These are phyloP conservation scores for Teratosphaeria viscida DNA, from an alignment of 2,329 filamentous ascomycete genomes.

Conservation along the genomic window DNA sequence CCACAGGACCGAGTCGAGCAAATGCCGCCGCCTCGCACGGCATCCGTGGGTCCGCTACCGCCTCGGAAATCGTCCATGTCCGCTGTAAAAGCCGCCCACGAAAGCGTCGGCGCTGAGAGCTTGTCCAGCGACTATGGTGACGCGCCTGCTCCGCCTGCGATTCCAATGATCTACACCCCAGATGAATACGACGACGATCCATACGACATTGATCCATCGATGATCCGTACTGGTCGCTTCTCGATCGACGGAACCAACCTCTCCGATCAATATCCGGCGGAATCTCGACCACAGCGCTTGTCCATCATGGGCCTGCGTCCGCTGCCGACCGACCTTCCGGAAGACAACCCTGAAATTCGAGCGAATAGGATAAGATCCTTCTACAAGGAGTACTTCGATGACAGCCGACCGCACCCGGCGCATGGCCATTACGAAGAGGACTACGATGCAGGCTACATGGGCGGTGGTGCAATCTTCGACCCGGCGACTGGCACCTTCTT, in stretches of 20 bases:
- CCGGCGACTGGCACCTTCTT: constrained; percentile 57
- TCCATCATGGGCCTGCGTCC: constrained; percentile 57
- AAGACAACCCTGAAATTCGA: constrained; percentile 84
- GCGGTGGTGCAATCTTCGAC: constrained; percentile 41
- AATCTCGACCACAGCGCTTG: constrained; percentile 3
- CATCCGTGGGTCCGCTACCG: constrained; percentile 10
- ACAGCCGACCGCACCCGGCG: constrained; percentile 47
- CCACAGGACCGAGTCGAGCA: neutral
- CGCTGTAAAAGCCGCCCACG: constrained; percentile 5
- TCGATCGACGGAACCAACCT: constrained; percentile 11
- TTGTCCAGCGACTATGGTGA: constrained; percentile 22
- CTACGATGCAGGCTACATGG: constrained; percentile 59
- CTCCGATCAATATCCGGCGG: constrained; percentile 9
- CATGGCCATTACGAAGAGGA: constrained; percentile 54
- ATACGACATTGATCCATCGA: constrained; percentile 17
- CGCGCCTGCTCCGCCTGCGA: constrained; percentile 6
- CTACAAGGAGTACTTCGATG: constrained; percentile 99
- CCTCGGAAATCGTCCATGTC: constrained; percentile 16
- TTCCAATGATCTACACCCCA: constrained; percentile 7
- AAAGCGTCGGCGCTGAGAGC: constrained; percentile 5
- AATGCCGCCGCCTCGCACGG: neutral
- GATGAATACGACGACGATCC: constrained; percentile 10
- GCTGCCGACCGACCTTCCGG: constrained; percentile 73
- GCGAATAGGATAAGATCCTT: constrained; percentile 97
- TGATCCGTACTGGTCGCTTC: constrained; percentile 16